Evolutionary conservation across 208 protist genomes (phyloP), one percentile per base, ranked within the genome.

Genomic region (Crithidia expoeki): DNA sequence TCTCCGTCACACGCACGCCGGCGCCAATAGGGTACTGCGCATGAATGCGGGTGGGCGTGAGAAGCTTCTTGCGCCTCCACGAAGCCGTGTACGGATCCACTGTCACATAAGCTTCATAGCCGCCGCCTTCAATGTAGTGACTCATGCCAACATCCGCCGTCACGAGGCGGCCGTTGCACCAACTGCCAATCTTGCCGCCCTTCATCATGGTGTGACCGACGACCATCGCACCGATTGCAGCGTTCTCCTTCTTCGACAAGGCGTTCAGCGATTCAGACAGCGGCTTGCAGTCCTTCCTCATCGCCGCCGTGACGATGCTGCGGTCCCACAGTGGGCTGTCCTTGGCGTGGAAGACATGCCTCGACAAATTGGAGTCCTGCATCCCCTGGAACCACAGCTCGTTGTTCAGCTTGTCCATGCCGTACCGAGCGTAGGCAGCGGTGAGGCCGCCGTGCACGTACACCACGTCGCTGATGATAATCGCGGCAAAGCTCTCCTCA

Each of bases 361-460:
- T 28, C 52, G 47, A 53, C 9, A 55, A 3, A 25, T 57, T 68
- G n/a, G 19, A 21, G 2, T 7, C 33, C 25, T 50, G 23, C 25
- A 68, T 7, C 14, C 46, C 49, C 23, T 52, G 42, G 28, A 51
- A 75, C 69, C 69, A 75, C 50, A 86, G 56, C 23, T 53, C 56
- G 17, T 21, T 55, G 59, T 92, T 90, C 30, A 89, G 60, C 17
- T 40, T 28, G 0, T 55, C 47, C 2, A 90, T 36, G 27, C 77
- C 86, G 16, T 34, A 17, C 25, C 12, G 21, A 0, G 85, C 81
- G 42, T 79, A 80, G 19, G 23, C 21, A 0, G 60, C 68, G 14
- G 63, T 78, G 10, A 93, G 52, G 28, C 89, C 83, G n/a, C 68
- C 86, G 62, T 91, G 89, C 42, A 86, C 82, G 55, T 91, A 92